Conservation (phyloP, 2,329 filamentous ascomycete genomes). For the Niveomyces coronatus region DNA sequence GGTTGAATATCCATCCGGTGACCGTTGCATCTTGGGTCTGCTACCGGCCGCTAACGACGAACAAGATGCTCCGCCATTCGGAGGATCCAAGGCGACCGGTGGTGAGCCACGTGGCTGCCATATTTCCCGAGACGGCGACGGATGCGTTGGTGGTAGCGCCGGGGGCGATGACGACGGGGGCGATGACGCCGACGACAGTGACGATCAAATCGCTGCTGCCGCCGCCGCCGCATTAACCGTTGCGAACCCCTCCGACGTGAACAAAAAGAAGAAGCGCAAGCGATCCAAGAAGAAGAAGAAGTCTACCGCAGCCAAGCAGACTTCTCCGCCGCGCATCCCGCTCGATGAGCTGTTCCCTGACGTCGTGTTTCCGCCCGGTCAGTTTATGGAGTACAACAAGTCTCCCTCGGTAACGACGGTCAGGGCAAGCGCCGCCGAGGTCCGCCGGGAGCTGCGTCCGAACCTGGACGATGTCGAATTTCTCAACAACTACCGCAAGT, state of each 20-base stretch:
- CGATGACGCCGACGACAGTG: constrained; percentile 15
- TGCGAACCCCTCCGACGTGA: background rate
- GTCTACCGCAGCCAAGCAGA: constrained; percentile 15
- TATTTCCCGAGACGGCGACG: constrained; percentile 8
- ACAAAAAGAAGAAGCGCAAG: constrained; percentile 18
- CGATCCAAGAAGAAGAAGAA: constrained; percentile 15
- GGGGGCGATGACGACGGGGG: constrained; percentile 4
- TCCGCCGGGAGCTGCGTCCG: constrained; percentile 14
- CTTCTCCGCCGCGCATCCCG: constrained; percentile 23
- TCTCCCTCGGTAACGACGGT: constrained; percentile 13
- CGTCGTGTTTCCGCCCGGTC: constrained; percentile 19
- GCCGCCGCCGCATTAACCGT: constrained; percentile 15
- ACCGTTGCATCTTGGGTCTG: background rate
- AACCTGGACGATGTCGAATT: constrained; percentile 39
- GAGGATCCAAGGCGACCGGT: constrained; percentile 4
- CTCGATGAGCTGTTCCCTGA: constrained; percentile 20
- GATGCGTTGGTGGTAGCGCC: constrained; percentile 7
- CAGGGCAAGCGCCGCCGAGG: constrained; percentile 17
- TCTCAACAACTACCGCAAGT: constrained; percentile 66
- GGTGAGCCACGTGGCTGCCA: constrained; percentile 8
- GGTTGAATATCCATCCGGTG: background rate
- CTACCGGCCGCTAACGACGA: background rate
- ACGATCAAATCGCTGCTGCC: constrained; percentile 12
- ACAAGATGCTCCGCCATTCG: constrained; percentile 6
- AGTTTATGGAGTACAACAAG: constrained; percentile 18